phyloP scores from a whole-genome alignment of 2,329 filamentous ascomycete species.

The Chrysosphaeria jannelii region DNA sequence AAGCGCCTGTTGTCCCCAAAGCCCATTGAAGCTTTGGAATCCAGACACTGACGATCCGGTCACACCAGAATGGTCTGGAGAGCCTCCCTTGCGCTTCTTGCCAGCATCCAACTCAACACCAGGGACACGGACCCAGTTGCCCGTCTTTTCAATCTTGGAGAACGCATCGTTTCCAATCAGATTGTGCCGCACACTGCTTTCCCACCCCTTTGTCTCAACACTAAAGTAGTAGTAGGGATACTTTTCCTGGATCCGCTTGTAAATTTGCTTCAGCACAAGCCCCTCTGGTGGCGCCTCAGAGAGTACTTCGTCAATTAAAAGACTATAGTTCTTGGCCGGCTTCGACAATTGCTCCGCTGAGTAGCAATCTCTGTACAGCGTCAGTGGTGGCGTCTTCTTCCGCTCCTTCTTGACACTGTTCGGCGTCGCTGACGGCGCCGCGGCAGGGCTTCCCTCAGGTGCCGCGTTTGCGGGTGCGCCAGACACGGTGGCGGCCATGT shows the following conservation, averaged over 20 bases:
- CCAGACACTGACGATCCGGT: too few relatives aligned
- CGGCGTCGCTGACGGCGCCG: too few relatives aligned
- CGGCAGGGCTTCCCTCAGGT: conserved; percentile 11
- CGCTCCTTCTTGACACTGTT: too few relatives aligned
- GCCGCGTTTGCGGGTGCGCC: not conserved
- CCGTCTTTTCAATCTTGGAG: conserved; percentile 23
- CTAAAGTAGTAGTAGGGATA: conserved; percentile 29
- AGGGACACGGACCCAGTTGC: conserved; percentile 24
- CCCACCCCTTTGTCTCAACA: conserved; percentile 32
- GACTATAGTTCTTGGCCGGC: conserved; percentile 29
- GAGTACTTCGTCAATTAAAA: conserved; percentile 28
- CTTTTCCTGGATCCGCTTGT: conserved; percentile 25
- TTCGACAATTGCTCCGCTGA: conserved; percentile 27
- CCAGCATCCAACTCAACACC: conserved; percentile 28
- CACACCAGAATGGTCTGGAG: too few relatives aligned
- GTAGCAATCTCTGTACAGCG: conserved; percentile 23
- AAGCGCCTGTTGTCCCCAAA: not conserved
- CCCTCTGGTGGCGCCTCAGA: conserved; percentile 21
- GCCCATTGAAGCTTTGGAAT: too few relatives aligned
- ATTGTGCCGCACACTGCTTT: conserved; percentile 33
- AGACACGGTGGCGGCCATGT: too few relatives aligned
- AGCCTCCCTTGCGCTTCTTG: too few relatives aligned
- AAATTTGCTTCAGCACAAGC: conserved; percentile 28
- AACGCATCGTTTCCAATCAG: conserved; percentile 31
- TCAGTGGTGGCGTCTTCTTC: conserved; percentile 27